These are phyloP conservation scores for Cryptococcus amylolentus DNA, from an alignment of 1,284 basidiomycete genomes.

Conservation along the genomic window DNA sequence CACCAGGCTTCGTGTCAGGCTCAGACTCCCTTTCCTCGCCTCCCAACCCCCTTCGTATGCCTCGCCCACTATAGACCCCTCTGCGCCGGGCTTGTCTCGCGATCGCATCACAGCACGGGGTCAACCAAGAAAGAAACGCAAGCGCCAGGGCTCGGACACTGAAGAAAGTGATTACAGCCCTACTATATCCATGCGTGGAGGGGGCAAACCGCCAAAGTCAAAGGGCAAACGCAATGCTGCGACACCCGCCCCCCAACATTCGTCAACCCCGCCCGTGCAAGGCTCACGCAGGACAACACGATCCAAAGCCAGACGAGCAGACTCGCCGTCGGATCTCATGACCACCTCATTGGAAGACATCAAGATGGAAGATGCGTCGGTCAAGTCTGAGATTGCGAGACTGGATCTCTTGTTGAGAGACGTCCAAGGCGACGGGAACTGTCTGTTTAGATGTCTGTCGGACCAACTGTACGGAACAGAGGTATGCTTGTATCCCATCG, in stretches of 20 bases:
- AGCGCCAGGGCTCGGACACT: too few relatives aligned
- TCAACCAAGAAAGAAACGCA: too few relatives aligned
- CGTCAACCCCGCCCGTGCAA: neutral
- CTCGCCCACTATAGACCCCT: too few relatives aligned
- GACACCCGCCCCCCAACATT: neutral
- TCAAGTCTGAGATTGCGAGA: conserved; percentile 20
- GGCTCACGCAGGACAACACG: conserved; percentile 8
- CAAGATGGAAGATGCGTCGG: conserved; percentile 11
- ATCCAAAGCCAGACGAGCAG: conserved; percentile 15
- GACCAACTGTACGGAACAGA: conserved; percentile 42
- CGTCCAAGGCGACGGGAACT: conserved; percentile 46
- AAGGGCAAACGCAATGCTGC: neutral
- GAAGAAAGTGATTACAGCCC: too few relatives aligned
- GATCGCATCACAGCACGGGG: too few relatives aligned
- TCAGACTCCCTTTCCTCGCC: too few relatives aligned
- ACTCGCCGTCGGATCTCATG: conserved; percentile 13
- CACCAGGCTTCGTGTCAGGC: too few relatives aligned
- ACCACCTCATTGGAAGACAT: conserved; percentile 17
- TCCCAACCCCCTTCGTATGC: too few relatives aligned
- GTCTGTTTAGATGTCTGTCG: conserved; percentile 39
- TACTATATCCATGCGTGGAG: too few relatives aligned
- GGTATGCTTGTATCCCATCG: conserved; percentile 1
- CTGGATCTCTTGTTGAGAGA: conserved; percentile 35
- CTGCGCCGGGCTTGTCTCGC: too few relatives aligned
- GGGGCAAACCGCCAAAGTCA: neutral